phyloP scores from a whole-genome alignment of 495 filamentous ascomycete species.

The Platismatia glauca region DNA sequence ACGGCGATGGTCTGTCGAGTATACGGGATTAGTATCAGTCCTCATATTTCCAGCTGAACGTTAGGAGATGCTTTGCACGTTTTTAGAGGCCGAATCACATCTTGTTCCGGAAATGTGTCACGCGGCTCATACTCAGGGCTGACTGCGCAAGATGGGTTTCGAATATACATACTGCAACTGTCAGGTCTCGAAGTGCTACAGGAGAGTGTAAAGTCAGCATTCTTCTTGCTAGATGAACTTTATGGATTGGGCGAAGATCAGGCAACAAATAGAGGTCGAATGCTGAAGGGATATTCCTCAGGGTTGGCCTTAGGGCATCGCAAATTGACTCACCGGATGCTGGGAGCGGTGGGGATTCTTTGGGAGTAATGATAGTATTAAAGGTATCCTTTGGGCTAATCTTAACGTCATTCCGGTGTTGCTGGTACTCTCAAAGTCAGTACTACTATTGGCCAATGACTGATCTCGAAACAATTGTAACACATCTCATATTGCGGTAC shows the following conservation, averaged over 20 bases:
- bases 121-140: not conserved
- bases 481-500: not conserved
- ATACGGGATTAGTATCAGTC: not conserved
- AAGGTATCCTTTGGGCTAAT: conserved; percentile 80
- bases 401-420: conserved; percentile 84
- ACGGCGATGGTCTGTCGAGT: conserved; percentile 65
- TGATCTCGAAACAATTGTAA: not conserved
- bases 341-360: conserved; percentile 60
- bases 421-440: conserved; percentile 25
- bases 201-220: not conserved
- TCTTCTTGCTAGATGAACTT: not conserved
- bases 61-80: no score
- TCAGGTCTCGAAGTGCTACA: conserved; percentile 72
- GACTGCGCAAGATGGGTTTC: not conserved
- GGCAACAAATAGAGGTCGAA: not conserved
- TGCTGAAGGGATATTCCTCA: not conserved
- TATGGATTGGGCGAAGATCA: not conserved
- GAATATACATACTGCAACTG: conserved; percentile 51
- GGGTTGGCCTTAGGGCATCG: not conserved
- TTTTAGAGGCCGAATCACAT: no score
- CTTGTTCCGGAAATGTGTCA: not conserved
- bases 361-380: conserved; percentile 71
- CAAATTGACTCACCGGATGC: conserved; percentile 36
- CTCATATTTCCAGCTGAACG: not conserved
- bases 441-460: not conserved